phyloP scores from a whole-genome alignment of 768 basidiomycete genomes.

The Phlebiopsis flavidoalba region DNA sequence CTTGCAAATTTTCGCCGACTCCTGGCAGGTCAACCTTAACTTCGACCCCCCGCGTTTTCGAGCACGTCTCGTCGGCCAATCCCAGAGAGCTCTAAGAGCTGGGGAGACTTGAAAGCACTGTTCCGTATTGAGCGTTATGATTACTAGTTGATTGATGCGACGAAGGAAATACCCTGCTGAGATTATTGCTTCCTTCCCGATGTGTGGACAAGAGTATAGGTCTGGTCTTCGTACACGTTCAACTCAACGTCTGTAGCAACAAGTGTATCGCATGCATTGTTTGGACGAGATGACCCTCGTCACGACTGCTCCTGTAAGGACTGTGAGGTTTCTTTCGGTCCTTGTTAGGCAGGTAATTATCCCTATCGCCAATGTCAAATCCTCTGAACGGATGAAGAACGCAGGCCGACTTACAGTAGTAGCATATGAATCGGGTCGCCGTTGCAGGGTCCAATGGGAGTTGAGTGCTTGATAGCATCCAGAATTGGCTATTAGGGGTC shows the following conservation, averaged over 20 bases:
- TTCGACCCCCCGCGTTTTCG: slow-evolving; percentile 38
- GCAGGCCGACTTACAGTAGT: slow-evolving; percentile 20
- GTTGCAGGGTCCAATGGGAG: slow-evolving; percentile 14
- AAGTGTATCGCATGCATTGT: slow-evolving; percentile 11
- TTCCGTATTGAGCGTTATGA: no score
- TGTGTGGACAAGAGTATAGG: slow-evolving; percentile 33
- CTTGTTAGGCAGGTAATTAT: slow-evolving; percentile 19
- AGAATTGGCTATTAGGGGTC: slow-evolving; percentile 6
- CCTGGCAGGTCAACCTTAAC: slow-evolving; percentile 64
- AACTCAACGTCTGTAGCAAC: slow-evolving; percentile 46
- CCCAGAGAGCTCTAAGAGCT: slow-evolving; percentile 40
- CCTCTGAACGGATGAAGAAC: no score
- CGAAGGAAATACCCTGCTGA: slow-evolving; percentile 4
- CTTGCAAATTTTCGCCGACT: slow-evolving; percentile 59
- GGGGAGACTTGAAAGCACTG: slow-evolving; percentile 1
- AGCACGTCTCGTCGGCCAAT: slow-evolving; percentile 54
- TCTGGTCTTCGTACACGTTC: slow-evolving; percentile 22
- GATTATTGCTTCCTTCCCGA: slow-evolving; percentile 44
- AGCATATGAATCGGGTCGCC: slow-evolving; percentile 17
- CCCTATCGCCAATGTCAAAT: slow-evolving; percentile 5
- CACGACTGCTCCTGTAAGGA: slow-evolving; percentile 25
- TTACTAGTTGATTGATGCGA: no score
- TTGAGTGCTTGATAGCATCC: slow-evolving; percentile 13
- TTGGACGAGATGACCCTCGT: slow-evolving; percentile 8
- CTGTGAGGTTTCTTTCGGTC: slow-evolving; percentile 25